Conservation (phyloP, 1,139 yeast genomes). For the Williopsis jadinii region DNA sequence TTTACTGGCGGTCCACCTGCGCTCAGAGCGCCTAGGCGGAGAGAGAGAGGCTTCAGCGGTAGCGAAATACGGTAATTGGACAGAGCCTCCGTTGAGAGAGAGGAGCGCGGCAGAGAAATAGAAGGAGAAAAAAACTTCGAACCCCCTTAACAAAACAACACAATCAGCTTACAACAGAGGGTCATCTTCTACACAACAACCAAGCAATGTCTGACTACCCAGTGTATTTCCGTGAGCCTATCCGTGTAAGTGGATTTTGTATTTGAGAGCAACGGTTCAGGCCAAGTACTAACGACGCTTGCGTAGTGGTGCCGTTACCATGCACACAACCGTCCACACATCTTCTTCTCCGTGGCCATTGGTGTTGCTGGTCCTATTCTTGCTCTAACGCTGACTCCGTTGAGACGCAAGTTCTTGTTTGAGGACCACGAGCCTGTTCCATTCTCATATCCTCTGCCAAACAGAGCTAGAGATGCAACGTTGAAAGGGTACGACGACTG, state of each 20-base stretch:
- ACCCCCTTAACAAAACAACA: not conserved
- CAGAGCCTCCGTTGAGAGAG: too few relatives aligned
- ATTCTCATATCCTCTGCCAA: slow-evolving; percentile 57
- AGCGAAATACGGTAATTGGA: too few relatives aligned
- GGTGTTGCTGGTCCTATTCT: slow-evolving; percentile 66
- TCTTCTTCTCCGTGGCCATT: slow-evolving; percentile 60
- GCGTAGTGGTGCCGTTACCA: slow-evolving; percentile 68
- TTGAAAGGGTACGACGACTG: slow-evolving; percentile 52
- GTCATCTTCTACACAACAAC: not conserved
- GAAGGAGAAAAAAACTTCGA: not conserved
- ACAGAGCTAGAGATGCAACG: slow-evolving; percentile 41
- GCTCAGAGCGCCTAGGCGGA: too few relatives aligned
- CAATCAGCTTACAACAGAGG: too few relatives aligned
- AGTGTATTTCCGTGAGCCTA: slow-evolving; percentile 52
- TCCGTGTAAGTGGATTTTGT: slow-evolving; percentile 43
- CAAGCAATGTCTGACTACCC: slow-evolving; percentile 33
- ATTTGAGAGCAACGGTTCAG: too few relatives aligned
- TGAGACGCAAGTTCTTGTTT: slow-evolving; percentile 64
- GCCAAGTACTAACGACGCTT: not conserved
- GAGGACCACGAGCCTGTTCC: slow-evolving; percentile 69
- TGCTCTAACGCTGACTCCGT: slow-evolving; percentile 52
- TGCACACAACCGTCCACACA: slow-evolving; percentile 74
- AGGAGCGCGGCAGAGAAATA: too few relatives aligned
- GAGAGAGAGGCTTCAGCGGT: too few relatives aligned
- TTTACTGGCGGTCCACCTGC: too few relatives aligned